Evolutionary conservation across 2,329 filamentous ascomycete species (phyloP), one percentile per base, ranked within the genome.

Genomic region (Tolypocladium tropicale): DNA sequence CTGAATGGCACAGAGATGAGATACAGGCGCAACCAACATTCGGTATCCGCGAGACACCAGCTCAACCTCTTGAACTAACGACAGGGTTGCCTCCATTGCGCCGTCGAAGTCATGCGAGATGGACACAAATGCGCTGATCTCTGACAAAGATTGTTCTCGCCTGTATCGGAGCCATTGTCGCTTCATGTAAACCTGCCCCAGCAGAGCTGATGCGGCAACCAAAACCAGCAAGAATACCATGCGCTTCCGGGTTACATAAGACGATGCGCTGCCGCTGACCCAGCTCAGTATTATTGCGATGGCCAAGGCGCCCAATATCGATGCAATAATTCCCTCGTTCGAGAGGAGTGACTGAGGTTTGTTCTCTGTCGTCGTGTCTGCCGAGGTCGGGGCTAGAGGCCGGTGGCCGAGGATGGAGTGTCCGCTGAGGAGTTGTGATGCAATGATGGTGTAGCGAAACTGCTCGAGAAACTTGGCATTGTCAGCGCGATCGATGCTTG

Each of bases 11-110:
- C 12, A 28, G 11, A 10, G 23, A 53, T 10, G 32, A 32, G 36
- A 16, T 50, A 18, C 3, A 36, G 52, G 64, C 36, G n/a, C 50
- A 52, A 74, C 85, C 70, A 72, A 90, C 84, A 96, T 78, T 72
- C 89, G 81, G 70, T 95, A 96, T 25, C 92, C 92, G 63, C 92
- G 84, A 33, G 92, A 95, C 30, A 96, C 91, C 34, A 96, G 79
- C 73, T 96, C 92, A n/a, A 96, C 91, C 72, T 96, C 92, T 69
- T 96, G 92, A 59, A 96, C 86, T 58, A 96, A 80, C 39, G 88
- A 84, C 55, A 96, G 77, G 2, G 89, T 88, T 34, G 89, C 87
- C 41, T 85, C 85, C 43, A 83, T 85, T 25, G 86, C 86, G 43
- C 85, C 83, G 70, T 96, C 91, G 63, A 95, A 90, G 53, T 86